These are phyloP conservation scores for Lathyrus sativus DNA, from an alignment of 306 rosid genomes.

Conservation along the genomic window DNA sequence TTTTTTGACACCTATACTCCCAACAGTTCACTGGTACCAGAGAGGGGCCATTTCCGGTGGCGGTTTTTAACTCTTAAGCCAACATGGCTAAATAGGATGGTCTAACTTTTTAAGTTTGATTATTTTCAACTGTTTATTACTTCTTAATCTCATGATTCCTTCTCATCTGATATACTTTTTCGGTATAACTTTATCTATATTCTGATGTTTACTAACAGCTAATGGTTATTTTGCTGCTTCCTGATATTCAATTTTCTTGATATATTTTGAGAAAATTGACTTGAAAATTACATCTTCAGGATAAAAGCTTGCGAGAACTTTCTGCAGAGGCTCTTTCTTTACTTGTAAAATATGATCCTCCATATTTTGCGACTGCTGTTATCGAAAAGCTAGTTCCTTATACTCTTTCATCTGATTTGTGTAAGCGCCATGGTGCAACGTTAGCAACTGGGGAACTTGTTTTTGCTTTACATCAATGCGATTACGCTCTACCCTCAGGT, in stretches of 20 bases:
- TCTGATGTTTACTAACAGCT: slow-evolving; percentile 9
- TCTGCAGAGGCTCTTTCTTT: slow-evolving; percentile 83
- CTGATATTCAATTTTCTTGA: slow-evolving; percentile 27
- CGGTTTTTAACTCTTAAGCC: neutral
- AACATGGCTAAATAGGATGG: neutral
- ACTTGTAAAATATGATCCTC: slow-evolving; percentile 82
- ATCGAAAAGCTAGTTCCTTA: slow-evolving; percentile 78
- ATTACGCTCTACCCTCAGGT: slow-evolving; percentile 69
- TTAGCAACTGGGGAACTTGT: slow-evolving; percentile 83
- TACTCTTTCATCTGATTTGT: slow-evolving; percentile 90
- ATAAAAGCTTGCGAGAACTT: slow-evolving; percentile 93
- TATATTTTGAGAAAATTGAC: slow-evolving; percentile 38
- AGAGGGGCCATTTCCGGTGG: neutral
- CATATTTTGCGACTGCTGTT: slow-evolving; percentile 59
- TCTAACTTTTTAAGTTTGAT: neutral
- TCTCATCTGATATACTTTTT: slow-evolving; percentile 5
- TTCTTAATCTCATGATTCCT: slow-evolving; percentile 2
- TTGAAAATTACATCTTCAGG: slow-evolving; percentile 57
- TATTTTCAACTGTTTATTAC: slow-evolving; percentile 1
- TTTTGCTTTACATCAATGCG: slow-evolving; percentile 70
- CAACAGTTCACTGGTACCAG: neutral
- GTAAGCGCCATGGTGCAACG: slow-evolving; percentile 97
- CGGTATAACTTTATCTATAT: slow-evolving; percentile 28
- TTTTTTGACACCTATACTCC: too few species aligned
- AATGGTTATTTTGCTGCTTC: slow-evolving; percentile 20